Evolutionary conservation across 345 rosid genomes (phyloP).

Genomic region (Garcia nutans): DNA sequence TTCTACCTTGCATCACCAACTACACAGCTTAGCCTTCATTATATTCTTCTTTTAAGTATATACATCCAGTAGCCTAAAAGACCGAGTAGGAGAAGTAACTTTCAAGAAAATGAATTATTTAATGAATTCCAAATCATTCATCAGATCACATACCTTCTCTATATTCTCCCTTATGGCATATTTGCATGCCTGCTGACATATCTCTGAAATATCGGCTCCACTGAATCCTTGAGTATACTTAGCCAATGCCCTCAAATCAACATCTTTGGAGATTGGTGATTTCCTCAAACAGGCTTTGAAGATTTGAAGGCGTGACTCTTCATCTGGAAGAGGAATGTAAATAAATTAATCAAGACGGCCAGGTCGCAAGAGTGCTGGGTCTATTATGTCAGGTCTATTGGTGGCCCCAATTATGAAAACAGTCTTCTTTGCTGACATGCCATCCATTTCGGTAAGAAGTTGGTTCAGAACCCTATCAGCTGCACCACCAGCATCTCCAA

Average conservation of each 20-base stretch:
- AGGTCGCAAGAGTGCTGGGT: constrained; percentile 54
- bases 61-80: background rate
- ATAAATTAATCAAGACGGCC: constrained; percentile 70
- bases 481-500: constrained; percentile 68
- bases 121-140: background rate
- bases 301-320: constrained; percentile 55
- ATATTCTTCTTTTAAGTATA: background rate
- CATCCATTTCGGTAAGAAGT: constrained; percentile 75
- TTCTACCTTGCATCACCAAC: background rate
- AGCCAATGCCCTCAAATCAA: constrained; percentile 61
- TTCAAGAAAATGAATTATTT: background rate
- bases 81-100: background rate
- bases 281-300: constrained; percentile 62
- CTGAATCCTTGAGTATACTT: constrained; percentile 63
- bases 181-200: constrained; percentile 66
- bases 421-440: constrained; percentile 66
- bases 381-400: constrained; percentile 59
- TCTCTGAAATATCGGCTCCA: constrained; percentile 68
- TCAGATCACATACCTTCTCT: constrained; percentile 46
- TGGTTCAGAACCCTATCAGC: constrained; percentile 72
- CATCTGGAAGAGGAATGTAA: constrained; percentile 74
- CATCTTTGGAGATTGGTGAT: constrained; percentile 54
- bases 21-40: background rate
- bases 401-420: constrained; percentile 69
- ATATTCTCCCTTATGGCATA: constrained; percentile 71